Percentiles rank a stretch among this genome's conserved stretches.
Conservation (phyloP, 768 basidiomycete species). For the Suillus decipiens region DNA sequence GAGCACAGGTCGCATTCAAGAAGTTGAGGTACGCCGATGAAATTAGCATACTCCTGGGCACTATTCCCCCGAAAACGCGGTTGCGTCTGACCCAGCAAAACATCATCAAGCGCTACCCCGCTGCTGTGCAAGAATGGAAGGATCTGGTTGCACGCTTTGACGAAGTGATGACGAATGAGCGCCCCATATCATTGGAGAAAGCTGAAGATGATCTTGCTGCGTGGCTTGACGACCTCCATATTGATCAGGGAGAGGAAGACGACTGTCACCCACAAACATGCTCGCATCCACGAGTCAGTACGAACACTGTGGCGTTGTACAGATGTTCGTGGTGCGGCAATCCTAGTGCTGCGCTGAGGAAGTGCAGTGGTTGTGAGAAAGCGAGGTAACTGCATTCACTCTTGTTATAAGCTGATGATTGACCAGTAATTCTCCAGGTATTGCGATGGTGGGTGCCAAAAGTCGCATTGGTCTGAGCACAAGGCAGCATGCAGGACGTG, state of each 20-base stretch:
- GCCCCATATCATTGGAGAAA: constrained; percentile 38
- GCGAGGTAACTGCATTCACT: constrained; percentile 35
- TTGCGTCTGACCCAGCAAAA: constrained; percentile 54
- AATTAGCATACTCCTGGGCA: constrained; percentile 47
- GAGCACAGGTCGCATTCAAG: constrained; percentile 36
- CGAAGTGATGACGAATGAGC: constrained; percentile 27
- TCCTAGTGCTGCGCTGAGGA: constrained; percentile 57
- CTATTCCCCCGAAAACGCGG: constrained; percentile 50
- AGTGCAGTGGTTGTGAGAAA: constrained; percentile 47
- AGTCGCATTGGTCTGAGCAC: constrained; percentile 41
- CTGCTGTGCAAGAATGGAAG: constrained; percentile 50
- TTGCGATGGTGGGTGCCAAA: constrained; percentile 44
- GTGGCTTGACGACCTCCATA: constrained; percentile 54
- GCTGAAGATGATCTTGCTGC: constrained; percentile 57
- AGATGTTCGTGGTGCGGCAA: constrained; percentile 67
- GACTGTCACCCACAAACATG: constrained; percentile 31
- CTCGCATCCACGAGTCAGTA: constrained; percentile 47
- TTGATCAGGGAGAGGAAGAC: constrained; percentile 40
- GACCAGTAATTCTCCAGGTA: constrained; percentile 34
- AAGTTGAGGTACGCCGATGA: constrained; percentile 56
- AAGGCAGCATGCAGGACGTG: constrained; percentile 28
- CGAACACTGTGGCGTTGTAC: constrained; percentile 53
- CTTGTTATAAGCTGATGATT: neutral
- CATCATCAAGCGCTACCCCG: constrained; percentile 47
- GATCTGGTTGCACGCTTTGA: constrained; percentile 41